A percentile compares a stretch with the other conserved stretches of the same genome.
Evolutionary conservation across 495 filamentous ascomycete species (phyloP).

Genomic region (Penicillium desertorum): DNA sequence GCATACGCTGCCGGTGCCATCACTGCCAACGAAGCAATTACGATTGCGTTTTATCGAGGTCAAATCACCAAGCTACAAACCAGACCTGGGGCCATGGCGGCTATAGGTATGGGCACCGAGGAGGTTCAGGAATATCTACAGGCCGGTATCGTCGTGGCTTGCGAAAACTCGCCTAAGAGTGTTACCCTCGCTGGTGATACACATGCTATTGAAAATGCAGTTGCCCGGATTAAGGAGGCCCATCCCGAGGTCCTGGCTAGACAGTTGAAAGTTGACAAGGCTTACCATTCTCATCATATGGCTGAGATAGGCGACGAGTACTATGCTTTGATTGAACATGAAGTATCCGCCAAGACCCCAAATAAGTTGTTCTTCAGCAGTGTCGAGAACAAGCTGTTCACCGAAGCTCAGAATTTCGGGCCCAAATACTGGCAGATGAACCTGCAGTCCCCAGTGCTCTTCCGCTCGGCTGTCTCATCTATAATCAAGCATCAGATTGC

Average conservation of each 20-base stretch:
- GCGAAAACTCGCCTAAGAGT: conserved; percentile 30
- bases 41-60: conserved; percentile 38
- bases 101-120: conserved; percentile 24
- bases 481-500: conserved; percentile 20
- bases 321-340: conserved; percentile 22
- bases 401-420: conserved; percentile 13
- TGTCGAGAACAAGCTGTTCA: conserved; percentile 27
- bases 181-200: conserved; percentile 32
- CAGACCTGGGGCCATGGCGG: conserved; percentile 29
- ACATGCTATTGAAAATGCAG: conserved; percentile 41
- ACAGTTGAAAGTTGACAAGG: conserved; percentile 52
- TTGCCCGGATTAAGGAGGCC: conserved; percentile 40
- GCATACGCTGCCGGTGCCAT: conserved; percentile 59
- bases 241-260: conserved; percentile 43
- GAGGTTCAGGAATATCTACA: conserved; percentile 14
- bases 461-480: conserved; percentile 31
- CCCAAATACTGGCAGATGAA: conserved; percentile 48
- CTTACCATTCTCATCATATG: conserved; percentile 30
- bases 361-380: conserved; percentile 30
- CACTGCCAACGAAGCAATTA: conserved; percentile 39
- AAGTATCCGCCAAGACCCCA: background rate
- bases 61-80: conserved; percentile 2
- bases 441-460: conserved; percentile 40
- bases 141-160: conserved; percentile 26
- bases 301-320: conserved; percentile 11